Base-by-base conservation (phyloP, 441 rosid species). In the Viola pubescens region DNA sequence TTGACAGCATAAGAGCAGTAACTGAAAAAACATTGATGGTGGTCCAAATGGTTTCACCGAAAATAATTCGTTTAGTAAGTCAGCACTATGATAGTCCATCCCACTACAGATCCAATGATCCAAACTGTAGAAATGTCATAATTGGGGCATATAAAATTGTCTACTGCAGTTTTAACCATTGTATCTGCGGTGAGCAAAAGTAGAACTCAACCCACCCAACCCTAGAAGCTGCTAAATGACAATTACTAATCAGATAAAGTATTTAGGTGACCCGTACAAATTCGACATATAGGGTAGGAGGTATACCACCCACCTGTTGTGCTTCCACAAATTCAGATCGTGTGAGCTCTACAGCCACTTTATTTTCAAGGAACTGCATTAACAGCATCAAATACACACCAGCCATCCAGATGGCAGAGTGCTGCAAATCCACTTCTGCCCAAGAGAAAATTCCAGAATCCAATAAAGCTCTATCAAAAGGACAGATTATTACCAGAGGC, bases 301-400 rank as follows among this genome's bases (percentile, higher is more conserved):
- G 14, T 10, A 40, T 49, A 49, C 57, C 62, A 69, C 67, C 60
- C 63, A 91, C 98, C 94, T 89, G 88, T 67, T 84, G 88, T 56
- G 97, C 97, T 75, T 82, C 91, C 41, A 84, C 84, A 79, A 86
- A 94, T 66, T 86, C 98, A 60, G 97, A 87, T 56, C 96, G 82
- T 8, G 96, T 94, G 70, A 94, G 96, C 80, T 94, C 98, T 76
- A 89, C 73, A 48, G 97, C 92, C 63, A 89, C 96, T 77, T 79
- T 88, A 81, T 89, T 89, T 79, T 94, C 98, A 64, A 89, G 88
- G 74, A 89, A 94, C 64, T 94, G 98, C 95, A 94, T 86, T 63
- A 89, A 70, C 52, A 94, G 79, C 91, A 86, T 81, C 59, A 94
- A 79, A 73, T 88, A 89, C 54, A 94, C 84, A 61, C 96, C 88